Percentiles rank a stretch among this genome's conserved stretches.
These are phyloP conservation scores for Phytopythium kandeliae DNA, from an alignment of 352 stramenopile species.

Conservation along the genomic window DNA sequence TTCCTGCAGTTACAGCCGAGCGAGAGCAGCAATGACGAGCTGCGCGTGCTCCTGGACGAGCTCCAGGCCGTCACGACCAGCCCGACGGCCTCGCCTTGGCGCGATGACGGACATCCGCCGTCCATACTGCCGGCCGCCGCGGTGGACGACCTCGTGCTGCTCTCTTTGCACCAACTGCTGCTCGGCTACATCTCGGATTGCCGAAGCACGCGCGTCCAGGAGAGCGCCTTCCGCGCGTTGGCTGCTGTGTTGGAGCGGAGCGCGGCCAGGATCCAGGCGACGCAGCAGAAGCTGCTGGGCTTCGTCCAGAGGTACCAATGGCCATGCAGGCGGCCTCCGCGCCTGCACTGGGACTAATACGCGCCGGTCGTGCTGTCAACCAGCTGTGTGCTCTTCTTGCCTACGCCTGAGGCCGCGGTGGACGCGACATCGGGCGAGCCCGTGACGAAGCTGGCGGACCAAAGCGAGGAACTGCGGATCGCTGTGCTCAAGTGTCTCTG, in stretches of 20 bases:
- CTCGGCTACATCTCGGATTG: slow-evolving; percentile 18
- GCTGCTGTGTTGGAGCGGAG: slow-evolving; percentile 5
- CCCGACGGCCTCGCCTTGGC: not conserved
- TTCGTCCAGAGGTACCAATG: slow-evolving; percentile 37
- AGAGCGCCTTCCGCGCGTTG: slow-evolving; percentile 21
- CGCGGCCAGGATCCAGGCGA: slow-evolving; percentile 10
- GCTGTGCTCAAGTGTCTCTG: slow-evolving; percentile 38
- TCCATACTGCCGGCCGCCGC: slow-evolving; percentile 14
- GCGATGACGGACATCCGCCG: slow-evolving; percentile 7
- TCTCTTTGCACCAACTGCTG: slow-evolving; percentile 58
- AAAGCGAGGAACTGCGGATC: slow-evolving; percentile 61
- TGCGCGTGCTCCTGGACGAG: slow-evolving; percentile 19
- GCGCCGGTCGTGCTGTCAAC: not conserved
- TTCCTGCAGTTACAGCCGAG: slow-evolving; percentile 35
- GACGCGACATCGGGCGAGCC: not conserved
- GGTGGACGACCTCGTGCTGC: slow-evolving; percentile 64
- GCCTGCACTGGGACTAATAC: not conserved
- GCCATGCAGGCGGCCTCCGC: too few species aligned
- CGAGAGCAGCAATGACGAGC: slow-evolving; percentile 8
- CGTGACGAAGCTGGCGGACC: slow-evolving; percentile 1
- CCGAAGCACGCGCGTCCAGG: slow-evolving; percentile 16
- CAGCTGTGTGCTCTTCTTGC: slow-evolving; percentile 49
- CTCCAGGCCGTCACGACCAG: slow-evolving; percentile 27
- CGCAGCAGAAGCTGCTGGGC: slow-evolving; percentile 20
- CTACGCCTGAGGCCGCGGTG: slow-evolving; percentile 20